Conservation (phyloP, 192 early-diverging fungal genomes). For the Coemansia sp. region DNA sequence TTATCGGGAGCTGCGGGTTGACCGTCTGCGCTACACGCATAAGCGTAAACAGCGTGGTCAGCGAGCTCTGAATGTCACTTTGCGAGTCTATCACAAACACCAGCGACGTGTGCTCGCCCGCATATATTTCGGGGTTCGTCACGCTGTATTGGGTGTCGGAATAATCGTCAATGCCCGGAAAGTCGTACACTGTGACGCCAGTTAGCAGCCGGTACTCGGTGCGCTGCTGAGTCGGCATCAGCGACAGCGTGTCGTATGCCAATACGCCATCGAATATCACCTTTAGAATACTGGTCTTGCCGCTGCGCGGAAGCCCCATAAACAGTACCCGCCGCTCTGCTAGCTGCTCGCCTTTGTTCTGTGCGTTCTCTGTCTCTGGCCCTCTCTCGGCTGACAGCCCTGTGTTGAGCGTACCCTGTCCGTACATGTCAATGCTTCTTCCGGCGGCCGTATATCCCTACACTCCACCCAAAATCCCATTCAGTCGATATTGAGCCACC, state of each 20-base stretch:
- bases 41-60: conserved; percentile 71
- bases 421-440: conserved; percentile 22
- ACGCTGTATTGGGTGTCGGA: conserved; percentile 62
- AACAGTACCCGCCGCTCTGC: conserved; percentile 49
- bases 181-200: conserved; percentile 76
- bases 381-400: conserved; percentile 31
- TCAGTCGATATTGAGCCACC: background rate
- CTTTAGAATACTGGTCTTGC: conserved; percentile 48
- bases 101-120: conserved; percentile 69
- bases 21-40: conserved; percentile 73
- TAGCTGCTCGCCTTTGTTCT: conserved; percentile 17
- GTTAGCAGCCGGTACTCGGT: conserved; percentile 32
- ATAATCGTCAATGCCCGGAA: conserved; percentile 85
- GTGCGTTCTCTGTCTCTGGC: conserved; percentile 14
- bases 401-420: conserved; percentile 8
- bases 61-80: conserved; percentile 81
- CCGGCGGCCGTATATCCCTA: conserved; percentile 1
- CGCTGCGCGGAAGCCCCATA: conserved; percentile 52
- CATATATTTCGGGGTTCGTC: conserved; percentile 62
- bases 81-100: conserved; percentile 97
- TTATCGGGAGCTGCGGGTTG: conserved; percentile 84
- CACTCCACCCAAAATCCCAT: background rate
- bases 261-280: conserved; percentile 37
- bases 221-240: conserved; percentile 40
- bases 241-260: conserved; percentile 36